Percentiles rank a stretch among this genome's conserved stretches.
Evolutionary conservation across 208 protist species (phyloP).

Genomic region (Wallacemonas sp.): DNA sequence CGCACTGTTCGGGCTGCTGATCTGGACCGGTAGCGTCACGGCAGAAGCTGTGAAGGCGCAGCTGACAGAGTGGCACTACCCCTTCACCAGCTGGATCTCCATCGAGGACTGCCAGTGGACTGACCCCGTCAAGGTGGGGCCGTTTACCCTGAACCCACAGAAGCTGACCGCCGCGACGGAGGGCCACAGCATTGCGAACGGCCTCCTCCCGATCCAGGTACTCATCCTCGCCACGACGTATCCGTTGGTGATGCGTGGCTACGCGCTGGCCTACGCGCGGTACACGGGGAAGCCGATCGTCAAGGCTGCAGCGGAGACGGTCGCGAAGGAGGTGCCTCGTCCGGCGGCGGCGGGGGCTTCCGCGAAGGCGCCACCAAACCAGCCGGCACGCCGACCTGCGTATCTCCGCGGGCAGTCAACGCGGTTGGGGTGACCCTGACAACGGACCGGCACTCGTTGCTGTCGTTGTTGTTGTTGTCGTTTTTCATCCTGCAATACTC

Average conservation of each 20-base stretch:
- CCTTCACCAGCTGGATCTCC: conserved; percentile 51
- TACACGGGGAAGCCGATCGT: not conserved
- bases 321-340: not conserved
- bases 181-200: conserved; percentile 67
- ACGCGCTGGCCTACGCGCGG: conserved; percentile 6
- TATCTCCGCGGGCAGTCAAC: conserved; percentile 20
- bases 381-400: conserved; percentile 18
- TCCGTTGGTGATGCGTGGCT: conserved; percentile 28
- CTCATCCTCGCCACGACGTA: conserved; percentile 50
- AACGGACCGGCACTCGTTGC: no score
- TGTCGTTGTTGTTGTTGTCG: not conserved
- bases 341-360: not conserved
- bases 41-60: conserved; percentile 28
- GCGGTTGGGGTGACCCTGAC: not conserved
- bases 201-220: conserved; percentile 62
- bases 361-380: not conserved
- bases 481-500: no score
- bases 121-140: conserved; percentile 37
- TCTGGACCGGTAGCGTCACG: conserved; percentile 32
- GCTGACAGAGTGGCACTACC: conserved; percentile 43
- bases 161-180: conserved; percentile 66
- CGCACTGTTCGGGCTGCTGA: conserved; percentile 35
- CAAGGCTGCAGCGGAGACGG: not conserved
- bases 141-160: conserved; percentile 42
- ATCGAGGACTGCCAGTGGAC: conserved; percentile 47